Conservation (phyloP, 345 rosid genomes). For the Heritiera fomes region DNA sequence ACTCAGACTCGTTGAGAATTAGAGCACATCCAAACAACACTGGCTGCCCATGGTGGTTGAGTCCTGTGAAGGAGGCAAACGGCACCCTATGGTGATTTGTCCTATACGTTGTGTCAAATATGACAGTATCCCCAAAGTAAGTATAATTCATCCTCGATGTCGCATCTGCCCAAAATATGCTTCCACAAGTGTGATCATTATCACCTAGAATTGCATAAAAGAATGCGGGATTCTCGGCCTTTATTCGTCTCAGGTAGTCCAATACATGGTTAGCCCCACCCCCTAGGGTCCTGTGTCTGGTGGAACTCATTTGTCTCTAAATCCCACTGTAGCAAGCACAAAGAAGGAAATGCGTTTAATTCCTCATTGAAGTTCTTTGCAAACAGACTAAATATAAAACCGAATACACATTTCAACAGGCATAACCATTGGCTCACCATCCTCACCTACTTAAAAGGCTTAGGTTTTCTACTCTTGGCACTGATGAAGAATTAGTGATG, state of each 20-base stretch:
- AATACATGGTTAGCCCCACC: slow-evolving; percentile 47
- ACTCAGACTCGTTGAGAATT: slow-evolving; percentile 50
- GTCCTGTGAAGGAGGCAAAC: slow-evolving; percentile 48
- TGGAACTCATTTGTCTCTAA: slow-evolving; percentile 10
- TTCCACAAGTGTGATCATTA: slow-evolving; percentile 38
- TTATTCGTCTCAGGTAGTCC: slow-evolving; percentile 52
- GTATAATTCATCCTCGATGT: slow-evolving; percentile 33
- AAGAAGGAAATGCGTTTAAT: not conserved
- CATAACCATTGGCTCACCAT: not conserved
- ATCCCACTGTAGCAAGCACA: not conserved
- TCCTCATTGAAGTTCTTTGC: not conserved
- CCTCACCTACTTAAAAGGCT: not conserved
- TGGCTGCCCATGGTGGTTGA: slow-evolving; percentile 67
- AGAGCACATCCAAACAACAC: slow-evolving; percentile 64
- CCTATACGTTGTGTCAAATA: slow-evolving; percentile 47
- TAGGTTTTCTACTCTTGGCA: not conserved
- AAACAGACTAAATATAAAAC: not conserved
- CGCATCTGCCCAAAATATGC: slow-evolving; percentile 50
- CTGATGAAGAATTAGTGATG: not conserved
- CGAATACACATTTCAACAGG: not conserved
- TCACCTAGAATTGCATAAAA: slow-evolving; percentile 41
- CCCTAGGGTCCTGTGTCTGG: slow-evolving; percentile 39
- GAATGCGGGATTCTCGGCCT: slow-evolving; percentile 40
- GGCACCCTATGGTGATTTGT: slow-evolving; percentile 48
- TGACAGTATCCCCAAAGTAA: slow-evolving; percentile 44